These are phyloP conservation scores for Russula sp. DNA, from an alignment of 768 basidiomycete genomes.

Conservation along the genomic window DNA sequence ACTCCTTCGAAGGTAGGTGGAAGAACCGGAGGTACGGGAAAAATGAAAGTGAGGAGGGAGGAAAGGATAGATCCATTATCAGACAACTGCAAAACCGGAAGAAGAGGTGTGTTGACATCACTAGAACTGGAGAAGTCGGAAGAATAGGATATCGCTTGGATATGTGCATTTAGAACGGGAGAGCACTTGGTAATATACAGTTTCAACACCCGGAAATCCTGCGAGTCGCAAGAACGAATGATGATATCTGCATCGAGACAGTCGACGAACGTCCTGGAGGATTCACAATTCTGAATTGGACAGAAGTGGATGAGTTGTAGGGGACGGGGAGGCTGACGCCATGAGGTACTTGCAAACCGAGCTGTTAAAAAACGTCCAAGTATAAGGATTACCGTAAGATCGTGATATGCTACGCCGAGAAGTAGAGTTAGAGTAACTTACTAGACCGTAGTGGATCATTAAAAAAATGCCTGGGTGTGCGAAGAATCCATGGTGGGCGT, in stretches of 20 bases:
- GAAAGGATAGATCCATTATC: not conserved
- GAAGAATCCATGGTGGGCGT: too few species aligned
- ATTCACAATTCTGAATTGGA: too few species aligned
- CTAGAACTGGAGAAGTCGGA: too few species aligned
- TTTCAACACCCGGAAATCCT: conserved; percentile 39
- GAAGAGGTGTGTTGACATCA: not conserved
- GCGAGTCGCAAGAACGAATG: conserved; percentile 36
- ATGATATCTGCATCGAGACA: conserved; percentile 36
- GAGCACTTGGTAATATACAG: conserved; percentile 37
- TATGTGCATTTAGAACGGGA: conserved; percentile 29
- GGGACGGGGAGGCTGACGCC: not conserved
- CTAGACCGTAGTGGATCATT: too few species aligned
- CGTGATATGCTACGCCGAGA: too few species aligned
- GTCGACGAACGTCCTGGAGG: not conserved
- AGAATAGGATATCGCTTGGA: too few species aligned
- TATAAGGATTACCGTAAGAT: too few species aligned
- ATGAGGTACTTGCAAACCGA: too few species aligned
- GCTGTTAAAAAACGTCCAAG: too few species aligned
- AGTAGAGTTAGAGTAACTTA: too few species aligned
- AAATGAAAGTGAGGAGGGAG: too few species aligned
- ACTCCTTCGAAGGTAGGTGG: not conserved
- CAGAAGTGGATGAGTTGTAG: not conserved
- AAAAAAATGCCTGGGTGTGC: too few species aligned
- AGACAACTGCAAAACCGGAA: not conserved
- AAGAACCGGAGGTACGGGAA: not conserved